These are phyloP conservation scores for Cutaneotrichosporon sp. DNA, from an alignment of 1,284 basidiomycete genomes.

Conservation along the genomic window DNA sequence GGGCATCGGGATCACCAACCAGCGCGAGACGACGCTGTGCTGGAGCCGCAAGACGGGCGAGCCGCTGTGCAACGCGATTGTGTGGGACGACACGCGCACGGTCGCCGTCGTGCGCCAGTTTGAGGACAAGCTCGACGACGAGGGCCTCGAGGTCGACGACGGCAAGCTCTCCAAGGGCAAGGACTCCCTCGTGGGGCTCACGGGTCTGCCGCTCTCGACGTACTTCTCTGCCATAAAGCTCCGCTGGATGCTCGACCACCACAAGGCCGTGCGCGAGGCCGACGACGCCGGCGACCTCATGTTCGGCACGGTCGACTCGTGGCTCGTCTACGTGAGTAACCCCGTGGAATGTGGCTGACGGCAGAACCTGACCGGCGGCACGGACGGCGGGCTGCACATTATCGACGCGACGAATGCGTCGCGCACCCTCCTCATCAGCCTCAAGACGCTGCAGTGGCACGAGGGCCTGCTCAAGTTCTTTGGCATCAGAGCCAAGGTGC, in stretches of 20 bases:
- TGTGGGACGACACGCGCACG: conserved; percentile 94
- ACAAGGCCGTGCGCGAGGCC: conserved; percentile 75
- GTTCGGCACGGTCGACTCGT: conserved; percentile 95
- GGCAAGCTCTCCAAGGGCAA: conserved; percentile 60
- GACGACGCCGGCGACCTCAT: conserved; percentile 79
- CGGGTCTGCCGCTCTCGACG: conserved; percentile 87
- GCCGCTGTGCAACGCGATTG: conserved; percentile 84
- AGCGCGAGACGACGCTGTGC: conserved; percentile 92
- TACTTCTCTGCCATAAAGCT: conserved; percentile 97
- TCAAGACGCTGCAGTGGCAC: conserved; percentile 81
- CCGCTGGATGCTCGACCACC: conserved; percentile 93
- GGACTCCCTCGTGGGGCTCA: conserved; percentile 53
- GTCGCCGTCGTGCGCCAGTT: conserved; percentile 77
- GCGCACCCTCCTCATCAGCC: conserved; percentile 87
- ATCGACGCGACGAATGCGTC: conserved; percentile 97
- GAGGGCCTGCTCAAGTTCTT: conserved; percentile 84
- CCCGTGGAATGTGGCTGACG: neutral
- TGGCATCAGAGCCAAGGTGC: conserved; percentile 70
- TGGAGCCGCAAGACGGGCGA: conserved; percentile 91
- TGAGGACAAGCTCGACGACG: conserved; percentile 68
- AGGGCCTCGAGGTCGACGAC: conserved; percentile 68
- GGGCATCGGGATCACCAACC: conserved; percentile 93
- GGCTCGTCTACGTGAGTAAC: conserved; percentile 62
- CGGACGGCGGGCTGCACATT: conserved; percentile 71
- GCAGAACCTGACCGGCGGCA: conserved; percentile 74